These are phyloP conservation scores for Tarenaya hassleriana DNA, from an alignment of 345 rosid species.

Conservation along the genomic window DNA sequence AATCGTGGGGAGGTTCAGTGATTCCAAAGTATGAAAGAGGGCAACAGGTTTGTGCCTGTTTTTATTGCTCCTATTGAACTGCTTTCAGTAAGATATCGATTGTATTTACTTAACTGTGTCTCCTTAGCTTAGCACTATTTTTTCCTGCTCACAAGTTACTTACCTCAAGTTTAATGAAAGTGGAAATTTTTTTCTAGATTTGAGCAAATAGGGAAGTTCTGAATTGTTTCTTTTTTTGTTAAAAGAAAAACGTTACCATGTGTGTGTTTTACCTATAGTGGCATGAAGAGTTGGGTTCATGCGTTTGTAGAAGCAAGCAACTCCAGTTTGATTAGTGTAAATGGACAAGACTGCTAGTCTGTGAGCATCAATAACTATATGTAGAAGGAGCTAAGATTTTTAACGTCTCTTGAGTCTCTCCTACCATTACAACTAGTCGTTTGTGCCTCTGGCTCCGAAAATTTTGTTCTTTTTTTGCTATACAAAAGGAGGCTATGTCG, in stretches of 20 bases:
- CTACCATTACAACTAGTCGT: not conserved
- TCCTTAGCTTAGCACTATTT: slow-evolving; percentile 2
- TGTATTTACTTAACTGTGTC: slow-evolving; percentile 5
- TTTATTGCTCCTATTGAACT: slow-evolving; percentile 1
- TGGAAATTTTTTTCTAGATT: not conserved
- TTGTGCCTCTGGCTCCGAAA: slow-evolving; percentile 9
- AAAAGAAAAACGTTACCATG: slow-evolving; percentile 10
- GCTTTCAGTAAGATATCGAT: slow-evolving; percentile 16
- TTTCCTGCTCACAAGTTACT: not conserved
- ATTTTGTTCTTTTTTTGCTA: not conserved
- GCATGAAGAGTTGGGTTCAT: not conserved
- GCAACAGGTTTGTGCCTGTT: slow-evolving; percentile 63
- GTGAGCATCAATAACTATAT: slow-evolving; percentile 6
- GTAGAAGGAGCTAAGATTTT: not conserved
- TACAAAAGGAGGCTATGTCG: slow-evolving; percentile 4
- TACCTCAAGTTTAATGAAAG: slow-evolving; percentile 13
- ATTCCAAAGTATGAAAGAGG: slow-evolving; percentile 72
- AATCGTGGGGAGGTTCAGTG: slow-evolving; percentile 98
- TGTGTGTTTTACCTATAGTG: slow-evolving; percentile 6
- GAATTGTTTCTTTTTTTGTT: slow-evolving; percentile 10
- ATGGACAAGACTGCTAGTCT: not conserved
- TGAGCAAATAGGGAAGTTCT: no score
- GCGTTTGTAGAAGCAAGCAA: slow-evolving; percentile 10
- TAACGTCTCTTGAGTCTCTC: slow-evolving; percentile 1
- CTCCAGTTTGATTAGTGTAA: slow-evolving; percentile 2